Evolutionary conservation across 768 basidiomycete species (phyloP).

Genomic region (Mycena polygramma): DNA sequence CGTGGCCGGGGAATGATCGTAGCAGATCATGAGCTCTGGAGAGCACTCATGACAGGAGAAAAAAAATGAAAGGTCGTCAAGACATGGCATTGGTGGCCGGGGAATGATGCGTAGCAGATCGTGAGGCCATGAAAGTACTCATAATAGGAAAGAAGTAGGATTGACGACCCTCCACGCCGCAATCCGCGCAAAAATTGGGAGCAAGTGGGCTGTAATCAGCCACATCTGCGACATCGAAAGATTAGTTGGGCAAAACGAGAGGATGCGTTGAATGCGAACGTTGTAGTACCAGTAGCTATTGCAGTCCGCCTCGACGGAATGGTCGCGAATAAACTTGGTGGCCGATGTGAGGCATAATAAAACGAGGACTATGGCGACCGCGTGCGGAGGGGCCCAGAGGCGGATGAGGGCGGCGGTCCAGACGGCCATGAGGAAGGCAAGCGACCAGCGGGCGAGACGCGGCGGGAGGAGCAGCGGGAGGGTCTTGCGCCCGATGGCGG

Average conservation of each 20-base stretch:
- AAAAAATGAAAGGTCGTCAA: not conserved
- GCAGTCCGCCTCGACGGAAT: slow-evolving; percentile 36
- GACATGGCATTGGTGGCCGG: not conserved
- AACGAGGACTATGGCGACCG: slow-evolving; percentile 22
- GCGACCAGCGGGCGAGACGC: slow-evolving; percentile 39
- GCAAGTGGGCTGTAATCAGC: slow-evolving; percentile 21
- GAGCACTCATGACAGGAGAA: slow-evolving; percentile 2
- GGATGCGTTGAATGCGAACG: slow-evolving; percentile 5
- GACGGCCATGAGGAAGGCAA: slow-evolving; percentile 26
- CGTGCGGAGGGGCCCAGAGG: slow-evolving; percentile 37
- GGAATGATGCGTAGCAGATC: not conserved
- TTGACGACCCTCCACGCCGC: not conserved
- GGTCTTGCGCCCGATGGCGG: slow-evolving; percentile 40
- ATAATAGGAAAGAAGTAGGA: not conserved
- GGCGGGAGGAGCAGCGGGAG: slow-evolving; percentile 38
- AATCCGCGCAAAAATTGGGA: slow-evolving; percentile 17
- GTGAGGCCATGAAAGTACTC: not conserved
- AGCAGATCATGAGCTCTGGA: not conserved
- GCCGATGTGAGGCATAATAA: slow-evolving; percentile 22
- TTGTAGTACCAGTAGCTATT: slow-evolving; percentile 39
- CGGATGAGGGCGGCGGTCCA: slow-evolving; percentile 33
- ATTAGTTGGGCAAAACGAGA: not conserved
- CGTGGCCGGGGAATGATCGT: not conserved
- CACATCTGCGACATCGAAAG: not conserved
- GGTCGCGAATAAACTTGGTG: slow-evolving; percentile 32